Percentiles rank a stretch among this genome's conserved stretches.
phyloP scores from a whole-genome alignment of 1,284 basidiomycete genomes.

The Amylostereum areolatum region DNA sequence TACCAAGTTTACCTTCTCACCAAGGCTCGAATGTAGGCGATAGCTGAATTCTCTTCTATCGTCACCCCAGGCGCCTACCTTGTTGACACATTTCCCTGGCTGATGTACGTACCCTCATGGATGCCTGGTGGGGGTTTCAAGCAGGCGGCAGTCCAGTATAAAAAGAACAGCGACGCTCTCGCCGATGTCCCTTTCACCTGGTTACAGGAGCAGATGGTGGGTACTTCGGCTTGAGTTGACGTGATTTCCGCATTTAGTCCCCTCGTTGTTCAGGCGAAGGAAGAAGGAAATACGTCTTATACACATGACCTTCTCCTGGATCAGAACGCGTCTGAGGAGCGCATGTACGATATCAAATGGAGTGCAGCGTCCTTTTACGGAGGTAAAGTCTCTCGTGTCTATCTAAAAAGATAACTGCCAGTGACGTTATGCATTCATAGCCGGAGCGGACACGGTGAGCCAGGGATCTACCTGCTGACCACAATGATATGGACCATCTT shows the following conservation, averaged over 20 bases:
- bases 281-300: neutral
- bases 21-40: too few relatives aligned
- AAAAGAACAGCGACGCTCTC: neutral
- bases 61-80: too few relatives aligned
- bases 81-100: neutral
- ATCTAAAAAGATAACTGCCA: neutral
- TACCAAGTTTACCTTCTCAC: too few relatives aligned
- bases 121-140: conserved; percentile 12
- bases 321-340: neutral
- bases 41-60: too few relatives aligned
- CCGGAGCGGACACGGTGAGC: conserved; percentile 8
- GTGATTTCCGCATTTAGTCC: too few relatives aligned
- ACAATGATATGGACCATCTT: neutral
- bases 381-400: neutral
- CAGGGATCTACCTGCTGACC: neutral
- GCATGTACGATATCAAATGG: conserved; percentile 6
- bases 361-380: conserved; percentile 6
- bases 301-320: neutral
- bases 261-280: neutral
- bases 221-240: neutral
- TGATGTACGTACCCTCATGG: conserved; percentile 13
- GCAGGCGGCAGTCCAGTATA: neutral
- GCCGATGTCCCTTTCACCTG: conserved; percentile 1
- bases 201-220: conserved; percentile 7
- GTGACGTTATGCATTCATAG: neutral